Percentiles rank a stretch among this genome's conserved stretches.
Conservation (phyloP, 345 rosid genomes). For the Litchi chinensis region DNA sequence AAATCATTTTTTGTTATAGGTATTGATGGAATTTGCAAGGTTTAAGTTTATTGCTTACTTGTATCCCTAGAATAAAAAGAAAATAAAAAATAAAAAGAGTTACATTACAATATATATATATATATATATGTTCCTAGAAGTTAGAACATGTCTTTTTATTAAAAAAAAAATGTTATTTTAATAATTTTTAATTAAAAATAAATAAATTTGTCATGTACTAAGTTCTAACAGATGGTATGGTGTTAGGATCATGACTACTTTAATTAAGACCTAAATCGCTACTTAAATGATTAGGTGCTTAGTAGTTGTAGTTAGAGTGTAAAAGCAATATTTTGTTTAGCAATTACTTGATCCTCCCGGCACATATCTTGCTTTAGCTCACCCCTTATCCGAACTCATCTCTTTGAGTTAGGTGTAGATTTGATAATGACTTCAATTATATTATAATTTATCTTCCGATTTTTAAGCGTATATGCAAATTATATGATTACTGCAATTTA, state of each 20-base stretch:
- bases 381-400: neutral
- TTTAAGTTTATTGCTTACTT: neutral
- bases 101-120: no score
- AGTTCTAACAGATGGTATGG: neutral
- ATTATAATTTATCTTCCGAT: neutral
- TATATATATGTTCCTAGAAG: no score
- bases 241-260: neutral
- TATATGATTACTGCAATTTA: neutral
- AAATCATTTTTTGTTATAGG: no score
- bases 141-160: no score
- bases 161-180: no score
- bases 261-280: neutral
- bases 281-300: neutral
- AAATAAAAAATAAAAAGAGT: no score
- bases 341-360: constrained; percentile 43
- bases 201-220: no score
- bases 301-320: neutral
- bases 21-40: neutral
- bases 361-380: constrained; percentile 20
- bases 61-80: neutral
- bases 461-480: neutral
- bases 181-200: no score
- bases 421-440: constrained; percentile 21
- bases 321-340: constrained; percentile 24
- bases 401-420: constrained; percentile 34